Evolutionary conservation across 108 stramenopile genomes (phyloP), one percentile per base, ranked within the genome.

Genomic region (Cyclotella distinguenda): DNA sequence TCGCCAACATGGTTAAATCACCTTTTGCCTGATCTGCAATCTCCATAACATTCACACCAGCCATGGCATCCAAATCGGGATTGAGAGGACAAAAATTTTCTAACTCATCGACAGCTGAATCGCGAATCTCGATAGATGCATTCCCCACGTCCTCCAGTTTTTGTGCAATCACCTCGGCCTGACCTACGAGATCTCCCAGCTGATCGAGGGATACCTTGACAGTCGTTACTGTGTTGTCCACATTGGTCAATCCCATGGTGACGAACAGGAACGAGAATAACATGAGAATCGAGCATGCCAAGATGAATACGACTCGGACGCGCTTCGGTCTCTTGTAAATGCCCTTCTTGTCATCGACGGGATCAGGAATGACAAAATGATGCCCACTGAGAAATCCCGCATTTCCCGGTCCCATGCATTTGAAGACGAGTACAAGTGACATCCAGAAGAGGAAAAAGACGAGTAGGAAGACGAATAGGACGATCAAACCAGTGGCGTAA

Each of bases 341-440:
- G 9, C 65, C 49, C 54, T 64, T 56, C 43, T 64, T 46, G 63
- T 70, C 68, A 12, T 76, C 69, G 1, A 39, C 63, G 11, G 62
- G 62, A 56, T 70, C 68, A 4, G 74, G 74, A 13, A 70, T 44
- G 10, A 76, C 56, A 44, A 76, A 76, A 18, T 42, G 69, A 45
- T 70, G 53, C 2, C 74, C 74, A n/a, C 60, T 54, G 11, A 76
- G 36, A 51, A 76, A 76, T 6, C 74, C 74, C 4, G 69, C 74
- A 38, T 76, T 70, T 11, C 55, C 74, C 1, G 68, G 68, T 26
- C 74, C 74, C 74, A 76, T 76, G 4, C 52, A 35, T 47, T 70
- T 70, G 27, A 76, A 64, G 0, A 69, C 61, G 6, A 64, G 6
- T 13, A 76, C 22, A n/a, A 43, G 16, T 16, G 60, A 32, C 1